Percentiles rank a stretch among this genome's conserved stretches.
These are phyloP conservation scores for Aquilaria yunnanensis DNA, from an alignment of 345 rosid species.

Conservation along the genomic window DNA sequence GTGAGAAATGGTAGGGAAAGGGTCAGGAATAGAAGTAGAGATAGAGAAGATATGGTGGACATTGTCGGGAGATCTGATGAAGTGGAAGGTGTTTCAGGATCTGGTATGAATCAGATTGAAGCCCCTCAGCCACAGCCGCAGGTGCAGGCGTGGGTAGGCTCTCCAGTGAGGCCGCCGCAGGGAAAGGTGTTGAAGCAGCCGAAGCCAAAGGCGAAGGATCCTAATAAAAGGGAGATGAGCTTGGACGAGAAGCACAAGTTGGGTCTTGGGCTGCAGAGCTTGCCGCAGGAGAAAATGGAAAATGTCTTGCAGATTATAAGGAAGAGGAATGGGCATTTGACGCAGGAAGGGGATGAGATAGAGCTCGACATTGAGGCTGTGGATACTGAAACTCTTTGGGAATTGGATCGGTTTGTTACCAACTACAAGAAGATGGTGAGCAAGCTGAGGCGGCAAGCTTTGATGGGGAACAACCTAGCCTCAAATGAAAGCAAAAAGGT, in stretches of 20 bases:
- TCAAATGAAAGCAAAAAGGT: conserved; percentile 32
- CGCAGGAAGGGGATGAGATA: conserved; percentile 82
- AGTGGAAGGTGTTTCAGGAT: conserved; percentile 10
- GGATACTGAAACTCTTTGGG: conserved; percentile 77
- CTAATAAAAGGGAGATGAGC: conserved; percentile 68
- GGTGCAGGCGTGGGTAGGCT: conserved; percentile 27
- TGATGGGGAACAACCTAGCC: conserved; percentile 29
- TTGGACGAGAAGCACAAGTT: conserved; percentile 67
- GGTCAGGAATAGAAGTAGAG: conserved; percentile 16
- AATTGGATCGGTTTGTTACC: conserved; percentile 77
- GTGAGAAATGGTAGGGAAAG: conserved; percentile 15
- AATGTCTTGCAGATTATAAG: conserved; percentile 69
- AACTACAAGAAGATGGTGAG: conserved; percentile 75
- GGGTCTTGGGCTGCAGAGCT: conserved; percentile 60
- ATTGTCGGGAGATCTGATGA: conserved; percentile 21
- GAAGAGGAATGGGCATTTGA: conserved; percentile 59
- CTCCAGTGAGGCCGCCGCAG: conserved; percentile 28
- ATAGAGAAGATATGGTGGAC: conserved; percentile 21
- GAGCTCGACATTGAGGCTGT: conserved; percentile 77
- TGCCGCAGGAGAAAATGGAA: conserved; percentile 84
- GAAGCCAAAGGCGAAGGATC: conserved; percentile 82
- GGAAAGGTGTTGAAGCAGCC: conserved; percentile 49
- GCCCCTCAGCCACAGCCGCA: conserved; percentile 5
- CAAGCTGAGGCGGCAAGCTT: conserved; percentile 67
- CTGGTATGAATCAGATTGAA: conserved; percentile 9